Evolutionary conservation across 73 alveolate species (phyloP), one percentile per base, ranked within the genome.

Genomic region (Blepharisma japonicum): DNA sequence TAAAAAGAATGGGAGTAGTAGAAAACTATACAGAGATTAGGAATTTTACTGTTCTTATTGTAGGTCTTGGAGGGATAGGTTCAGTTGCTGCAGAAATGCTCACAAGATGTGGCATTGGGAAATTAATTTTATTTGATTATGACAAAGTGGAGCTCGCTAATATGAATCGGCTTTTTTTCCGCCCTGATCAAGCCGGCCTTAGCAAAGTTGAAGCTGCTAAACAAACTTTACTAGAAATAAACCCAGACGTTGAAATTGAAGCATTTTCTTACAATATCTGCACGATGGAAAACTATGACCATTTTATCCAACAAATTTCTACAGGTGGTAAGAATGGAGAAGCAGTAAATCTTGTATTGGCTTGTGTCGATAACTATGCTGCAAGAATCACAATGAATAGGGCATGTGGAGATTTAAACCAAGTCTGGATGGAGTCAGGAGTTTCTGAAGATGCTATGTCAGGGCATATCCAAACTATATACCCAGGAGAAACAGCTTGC

Each of bases 51-150:
- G 93, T 92, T 20, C 77, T 91, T 27, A 95, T 95, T 18, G 98
- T 95, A 38, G 99, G 99, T 6, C 94, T 95, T 2, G 99, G 99
- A n/a, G 99, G 99, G 21, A 77, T 86, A 32, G 99, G 99, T 45
- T 97, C 99, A 32, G 99, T 97, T 9, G 96, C 96, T 55, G 98
- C 99, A 14, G 99, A 97, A 86, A 97, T 97, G 99, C 86, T 97
- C 51, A 96, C 98, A 7, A 85, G 99, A 68, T 97, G 99, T 68
- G 99, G 99, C 32, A 85, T 97, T 55, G 99, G 99, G 72, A 91
- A 91, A 81, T 76, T 91, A 56, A 84, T 90, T 21, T 83, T 90
- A 45, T 92, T 66, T 77, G 98, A 94, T 81, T 94, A 94, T 76
- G 99, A 94, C 66, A 95, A 84, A 83, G 98, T 95, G 1, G 99